Conservation (phyloP, 73 alveolate species). For the Paramecium primaurelia region DNA sequence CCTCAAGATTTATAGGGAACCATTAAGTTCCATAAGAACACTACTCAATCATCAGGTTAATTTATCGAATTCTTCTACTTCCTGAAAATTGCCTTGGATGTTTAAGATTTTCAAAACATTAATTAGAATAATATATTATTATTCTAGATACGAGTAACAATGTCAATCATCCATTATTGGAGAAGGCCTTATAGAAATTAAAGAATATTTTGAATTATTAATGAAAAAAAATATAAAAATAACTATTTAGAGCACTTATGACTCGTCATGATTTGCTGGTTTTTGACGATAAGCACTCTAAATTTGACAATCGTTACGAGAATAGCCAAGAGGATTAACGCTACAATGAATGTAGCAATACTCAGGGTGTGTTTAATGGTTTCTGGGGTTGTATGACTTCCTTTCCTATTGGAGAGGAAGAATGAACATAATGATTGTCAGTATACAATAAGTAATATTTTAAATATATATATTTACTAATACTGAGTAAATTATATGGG, state of each 20-base stretch:
- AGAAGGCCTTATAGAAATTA: not conserved
- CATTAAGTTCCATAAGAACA: not conserved
- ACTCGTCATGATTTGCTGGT: not conserved
- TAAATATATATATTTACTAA: not conserved
- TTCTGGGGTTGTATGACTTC: constrained; percentile 39
- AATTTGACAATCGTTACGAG: constrained; percentile 7
- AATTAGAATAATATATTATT: not conserved
- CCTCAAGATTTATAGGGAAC: not conserved
- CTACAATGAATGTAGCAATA: constrained; percentile 1
- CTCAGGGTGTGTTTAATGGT: not conserved
- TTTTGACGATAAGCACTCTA: constrained; percentile 19
- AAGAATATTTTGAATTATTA: not conserved
- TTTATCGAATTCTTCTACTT: not conserved
- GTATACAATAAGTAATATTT: not conserved
- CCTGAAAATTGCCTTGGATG: not conserved
- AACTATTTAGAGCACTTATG: not conserved
- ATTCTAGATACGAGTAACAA: not conserved
- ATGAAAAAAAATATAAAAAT: not conserved
- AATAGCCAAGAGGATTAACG: constrained; percentile 20
- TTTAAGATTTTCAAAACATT: not conserved
- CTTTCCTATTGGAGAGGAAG: not conserved
- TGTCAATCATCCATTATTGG: not conserved
- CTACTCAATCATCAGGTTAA: not conserved
- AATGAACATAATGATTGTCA: not conserved
- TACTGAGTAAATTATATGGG: not conserved